A percentile compares a stretch with the other conserved stretches of the same genome.
phyloP scores from a whole-genome alignment of 192 early-diverging fungal species.

The Backusella liffmaniae region DNA sequence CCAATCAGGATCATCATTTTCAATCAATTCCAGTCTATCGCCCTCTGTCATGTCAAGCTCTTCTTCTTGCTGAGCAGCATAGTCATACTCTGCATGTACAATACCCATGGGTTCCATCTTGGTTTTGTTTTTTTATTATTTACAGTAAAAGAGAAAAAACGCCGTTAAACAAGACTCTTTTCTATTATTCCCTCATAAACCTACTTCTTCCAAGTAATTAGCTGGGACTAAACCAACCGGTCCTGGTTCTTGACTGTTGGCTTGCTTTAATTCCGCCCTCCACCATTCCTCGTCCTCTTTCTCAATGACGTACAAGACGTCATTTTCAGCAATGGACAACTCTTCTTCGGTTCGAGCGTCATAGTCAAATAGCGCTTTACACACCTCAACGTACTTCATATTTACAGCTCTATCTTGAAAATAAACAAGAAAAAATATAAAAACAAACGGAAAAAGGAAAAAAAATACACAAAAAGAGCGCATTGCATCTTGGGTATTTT shows the following conservation, averaged over 20 bases:
- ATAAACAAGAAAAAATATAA: too few relatives aligned
- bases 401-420: neutral
- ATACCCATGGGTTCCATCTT: constrained; percentile 56
- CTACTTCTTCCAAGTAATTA: constrained; percentile 80
- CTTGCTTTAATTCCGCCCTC: constrained; percentile 72
- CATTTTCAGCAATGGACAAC: constrained; percentile 81
- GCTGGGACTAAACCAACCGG: constrained; percentile 84
- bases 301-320: constrained; percentile 84
- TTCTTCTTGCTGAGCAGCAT: constrained; percentile 78
- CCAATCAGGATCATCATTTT: constrained; percentile 91
- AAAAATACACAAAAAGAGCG: neutral
- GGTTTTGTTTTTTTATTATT: constrained; percentile 11
- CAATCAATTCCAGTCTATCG: constrained; percentile 71
- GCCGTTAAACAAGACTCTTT: neutral
- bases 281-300: constrained; percentile 93
- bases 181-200: neutral
- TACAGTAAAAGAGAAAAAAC: neutral
- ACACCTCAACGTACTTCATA: constrained; percentile 54
- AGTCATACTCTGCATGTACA: constrained; percentile 79
- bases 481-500: too few relatives aligned
- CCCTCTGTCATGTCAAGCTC: constrained; percentile 81
- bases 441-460: too few relatives aligned
- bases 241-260: constrained; percentile 41
- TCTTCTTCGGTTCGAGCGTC: constrained; percentile 82
- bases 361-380: constrained; percentile 89